Base-by-base conservation (phyloP, 108 stramenopile species). In the Discostella pseudostelligera region DNA sequence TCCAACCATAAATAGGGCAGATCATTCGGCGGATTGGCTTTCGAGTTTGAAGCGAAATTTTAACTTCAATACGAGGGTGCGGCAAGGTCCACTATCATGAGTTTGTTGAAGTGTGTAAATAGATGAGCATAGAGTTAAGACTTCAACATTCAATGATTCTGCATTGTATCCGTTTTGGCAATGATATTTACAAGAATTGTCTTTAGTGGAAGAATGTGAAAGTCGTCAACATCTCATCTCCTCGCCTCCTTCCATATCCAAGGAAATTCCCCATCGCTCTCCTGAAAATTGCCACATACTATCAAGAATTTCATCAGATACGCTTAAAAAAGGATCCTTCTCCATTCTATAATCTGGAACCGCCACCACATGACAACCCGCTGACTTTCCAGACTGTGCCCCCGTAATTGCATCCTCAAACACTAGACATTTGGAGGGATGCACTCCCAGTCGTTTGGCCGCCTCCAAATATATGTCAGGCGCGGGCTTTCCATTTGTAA, bases 11-110 rank as follows among this genome's bases (percentile, higher is more conserved):
- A 89, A 91, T 55, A 72, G 88, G 39, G 81, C 70, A 10, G 90
- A 89, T 73, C 89, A 94, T 69, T 89, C 93, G n/a, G 79, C 88
- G 6, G 93, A 94, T 75, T 94, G 93, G 93, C 56, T 94, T 44
- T 74, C 72, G 17, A 82, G 86, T 66, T 64, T 94, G 66, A 91
- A 89, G 70, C 67, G 81, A 8, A 87, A 83, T 75, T 94, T 94
- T 73, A 91, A 91, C 60, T 94, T 94, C 74, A 94, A 94, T 62
- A 80, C 84, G 0, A 68, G 93, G 50, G 83, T 84, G 20, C 69
- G 90, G 13, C 93, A 91, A 76, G 70, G 71, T 25, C 92, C 92
- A 3, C 76, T 78, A 1, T 36, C n/a, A 56, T 43, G n/a, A 43
- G 42, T n/a, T 12, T 43, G n/a, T 11, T 16, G n/a, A 43, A 43